Evolutionary conservation across 2,329 filamentous ascomycete species (phyloP).

Genomic region (Penicillium expansum): DNA sequence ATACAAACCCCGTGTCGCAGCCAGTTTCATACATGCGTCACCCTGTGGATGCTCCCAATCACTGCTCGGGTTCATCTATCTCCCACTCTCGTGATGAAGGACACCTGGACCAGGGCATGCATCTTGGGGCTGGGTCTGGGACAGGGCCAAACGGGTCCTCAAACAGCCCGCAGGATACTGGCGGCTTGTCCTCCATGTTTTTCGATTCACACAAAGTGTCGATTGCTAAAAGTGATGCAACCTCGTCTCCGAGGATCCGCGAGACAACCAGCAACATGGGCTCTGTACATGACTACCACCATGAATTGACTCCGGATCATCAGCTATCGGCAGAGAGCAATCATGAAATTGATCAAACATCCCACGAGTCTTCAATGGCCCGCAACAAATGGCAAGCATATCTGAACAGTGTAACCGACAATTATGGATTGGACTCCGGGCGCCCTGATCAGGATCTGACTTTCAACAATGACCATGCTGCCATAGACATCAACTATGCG

Average conservation of each 20-base stretch:
- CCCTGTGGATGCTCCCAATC: slow-evolving; percentile 34
- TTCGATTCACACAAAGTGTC: slow-evolving; percentile 9
- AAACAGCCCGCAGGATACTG: neutral
- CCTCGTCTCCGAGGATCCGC: slow-evolving; percentile 3
- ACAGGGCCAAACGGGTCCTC: neutral
- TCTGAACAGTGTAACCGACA: slow-evolving; percentile 35
- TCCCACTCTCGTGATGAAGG: slow-evolving; percentile 9
- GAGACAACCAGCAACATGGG: neutral
- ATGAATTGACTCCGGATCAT: neutral
- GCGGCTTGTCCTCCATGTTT: slow-evolving; percentile 7
- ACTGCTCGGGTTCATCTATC: slow-evolving; percentile 29
- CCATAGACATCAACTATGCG: slow-evolving; percentile 55
- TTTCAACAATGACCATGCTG: slow-evolving; percentile 67
- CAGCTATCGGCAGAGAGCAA: slow-evolving; percentile 1
- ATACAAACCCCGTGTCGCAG: slow-evolving; percentile 32
- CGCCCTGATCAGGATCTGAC: slow-evolving; percentile 67
- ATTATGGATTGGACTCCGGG: slow-evolving; percentile 70
- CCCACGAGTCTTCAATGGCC: slow-evolving; percentile 17
- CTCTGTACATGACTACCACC: slow-evolving; percentile 4
- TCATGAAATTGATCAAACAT: slow-evolving; percentile 6
- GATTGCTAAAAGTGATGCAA: neutral
- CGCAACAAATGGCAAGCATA: slow-evolving; percentile 34
- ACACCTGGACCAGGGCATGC: slow-evolving; percentile 5
- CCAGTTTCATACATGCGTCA: slow-evolving; percentile 38
- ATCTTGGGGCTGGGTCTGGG: neutral